Percentiles rank a stretch among this genome's conserved stretches.
phyloP scores from a whole-genome alignment of 2,329 filamentous ascomycete genomes.

The Diaporthe aspalathi region DNA sequence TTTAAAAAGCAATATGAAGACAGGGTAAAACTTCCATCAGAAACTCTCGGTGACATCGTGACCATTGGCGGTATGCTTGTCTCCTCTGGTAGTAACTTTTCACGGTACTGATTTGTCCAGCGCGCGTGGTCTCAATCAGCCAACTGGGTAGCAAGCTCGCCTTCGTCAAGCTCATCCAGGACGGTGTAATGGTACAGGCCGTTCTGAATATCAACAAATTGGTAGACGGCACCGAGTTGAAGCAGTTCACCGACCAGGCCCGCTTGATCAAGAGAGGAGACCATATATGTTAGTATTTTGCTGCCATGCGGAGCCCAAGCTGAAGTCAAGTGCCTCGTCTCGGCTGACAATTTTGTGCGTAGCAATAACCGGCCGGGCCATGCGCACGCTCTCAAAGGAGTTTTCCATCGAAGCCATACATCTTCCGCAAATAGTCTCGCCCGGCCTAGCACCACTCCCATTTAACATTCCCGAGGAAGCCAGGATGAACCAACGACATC shows the following conservation, averaged over 20 bases:
- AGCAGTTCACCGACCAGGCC: conserved; percentile 69
- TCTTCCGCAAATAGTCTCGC: conserved; percentile 79
- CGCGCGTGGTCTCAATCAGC: conserved; percentile 80
- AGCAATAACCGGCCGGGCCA: conserved; percentile 78
- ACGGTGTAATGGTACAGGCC: conserved; percentile 78
- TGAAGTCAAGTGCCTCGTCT: conserved; percentile 35
- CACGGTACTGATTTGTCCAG: conserved; percentile 53
- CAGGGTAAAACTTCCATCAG: conserved; percentile 45
- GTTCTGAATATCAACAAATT: conserved; percentile 75
- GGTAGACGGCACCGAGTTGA: conserved; percentile 48
- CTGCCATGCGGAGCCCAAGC: conserved; percentile 33
- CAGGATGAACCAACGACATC: conserved; percentile 80
- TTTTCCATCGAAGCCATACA: conserved; percentile 76
- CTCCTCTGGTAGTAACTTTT: conserved; percentile 41
- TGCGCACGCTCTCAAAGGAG: conserved; percentile 78
- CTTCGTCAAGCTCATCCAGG: conserved; percentile 84
- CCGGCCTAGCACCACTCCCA: conserved; percentile 83
- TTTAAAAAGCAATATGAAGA: conserved; percentile 52
- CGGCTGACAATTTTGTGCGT: conserved; percentile 39
- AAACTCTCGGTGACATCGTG: conserved; percentile 26
- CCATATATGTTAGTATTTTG: conserved; percentile 78
- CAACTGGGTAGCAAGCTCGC: conserved; percentile 80
- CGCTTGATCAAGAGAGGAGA: conserved; percentile 83
- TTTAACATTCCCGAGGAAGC: conserved; percentile 77
- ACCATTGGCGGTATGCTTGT: conserved; percentile 29